Evolutionary conservation across 2,329 filamentous ascomycete genomes (phyloP).

Genomic region (Phyllosticta citriasiana): DNA sequence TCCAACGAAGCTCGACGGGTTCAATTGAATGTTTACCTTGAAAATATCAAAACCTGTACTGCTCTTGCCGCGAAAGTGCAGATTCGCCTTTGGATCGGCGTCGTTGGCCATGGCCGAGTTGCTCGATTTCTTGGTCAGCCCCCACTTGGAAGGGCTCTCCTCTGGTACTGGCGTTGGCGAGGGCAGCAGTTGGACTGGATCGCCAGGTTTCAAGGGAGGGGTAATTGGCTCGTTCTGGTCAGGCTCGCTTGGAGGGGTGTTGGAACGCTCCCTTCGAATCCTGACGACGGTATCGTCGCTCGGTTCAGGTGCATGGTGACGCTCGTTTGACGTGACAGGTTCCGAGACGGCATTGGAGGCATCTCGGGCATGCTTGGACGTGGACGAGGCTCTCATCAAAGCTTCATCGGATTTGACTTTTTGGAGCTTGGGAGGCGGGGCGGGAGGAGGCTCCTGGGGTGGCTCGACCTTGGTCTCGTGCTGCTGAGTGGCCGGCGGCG

Average conservation of each 20-base stretch:
- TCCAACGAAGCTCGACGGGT: neutral
- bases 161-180: conserved; percentile 11
- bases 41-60: conserved; percentile 27
- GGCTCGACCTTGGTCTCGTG: neutral
- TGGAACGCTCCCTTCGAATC: neutral
- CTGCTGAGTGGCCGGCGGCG: neutral
- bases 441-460: neutral
- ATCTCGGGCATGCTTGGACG: neutral
- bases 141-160: conserved; percentile 13
- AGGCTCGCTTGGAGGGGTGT: conserved; percentile 6
- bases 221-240: conserved; percentile 10
- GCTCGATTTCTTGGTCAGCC: conserved; percentile 12
- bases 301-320: neutral
- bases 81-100: conserved; percentile 9
- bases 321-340: neutral
- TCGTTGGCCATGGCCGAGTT: neutral
- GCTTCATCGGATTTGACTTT: neutral
- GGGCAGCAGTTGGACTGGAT: conserved; percentile 7
- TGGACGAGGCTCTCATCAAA: neutral
- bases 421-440: neutral
- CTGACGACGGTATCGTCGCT: conserved; percentile 2
- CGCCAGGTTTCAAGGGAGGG: conserved; percentile 8
- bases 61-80: conserved; percentile 27
- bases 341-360: neutral
- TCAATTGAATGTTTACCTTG: conserved; percentile 19